Evolutionary conservation across 768 basidiomycete genomes (phyloP).

Genomic region (Xerocomellus chrysenteron): DNA sequence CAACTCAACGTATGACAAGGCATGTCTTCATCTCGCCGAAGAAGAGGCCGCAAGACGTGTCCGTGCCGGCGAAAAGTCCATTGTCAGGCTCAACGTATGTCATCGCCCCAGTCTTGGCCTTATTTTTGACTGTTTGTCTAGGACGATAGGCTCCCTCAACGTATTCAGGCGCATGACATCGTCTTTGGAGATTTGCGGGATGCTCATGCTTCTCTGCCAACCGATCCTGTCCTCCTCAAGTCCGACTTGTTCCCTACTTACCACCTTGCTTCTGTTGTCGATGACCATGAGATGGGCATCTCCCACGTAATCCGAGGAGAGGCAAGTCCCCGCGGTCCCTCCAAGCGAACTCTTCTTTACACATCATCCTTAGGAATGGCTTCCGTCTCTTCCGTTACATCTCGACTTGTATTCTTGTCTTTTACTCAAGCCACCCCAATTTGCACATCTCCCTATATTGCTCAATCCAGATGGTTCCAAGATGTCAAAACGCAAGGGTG

Average conservation of each 20-base stretch:
- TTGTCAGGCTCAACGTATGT: conserved; percentile 86
- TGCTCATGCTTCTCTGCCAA: conserved; percentile 74
- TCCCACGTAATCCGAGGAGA: conserved; percentile 95
- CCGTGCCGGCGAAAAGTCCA: conserved; percentile 70
- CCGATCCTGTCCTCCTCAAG: conserved; percentile 91
- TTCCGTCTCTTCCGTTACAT: conserved; percentile 89
- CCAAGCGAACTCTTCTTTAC: background rate
- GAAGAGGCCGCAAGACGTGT: conserved; percentile 80
- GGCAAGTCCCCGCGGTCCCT: conserved; percentile 40
- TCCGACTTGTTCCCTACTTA: conserved; percentile 94
- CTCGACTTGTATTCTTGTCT: conserved; percentile 85
- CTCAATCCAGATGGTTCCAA: conserved; percentile 90
- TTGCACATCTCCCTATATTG: conserved; percentile 89
- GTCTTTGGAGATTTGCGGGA: conserved; percentile 76
- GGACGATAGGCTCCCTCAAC: conserved; percentile 57
- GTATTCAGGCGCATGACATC: conserved; percentile 57
- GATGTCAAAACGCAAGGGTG: conserved; percentile 92
- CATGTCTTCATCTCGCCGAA: conserved; percentile 81
- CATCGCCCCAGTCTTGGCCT: background rate
- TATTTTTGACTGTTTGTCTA: conserved; percentile 26
- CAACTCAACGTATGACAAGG: conserved; percentile 81
- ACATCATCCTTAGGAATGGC: conserved; percentile 74
- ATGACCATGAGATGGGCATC: conserved; percentile 95
- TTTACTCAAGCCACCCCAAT: conserved; percentile 67
- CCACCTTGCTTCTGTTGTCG: conserved; percentile 93